Conservation (phyloP, 1,284 basidiomycete species). For the Rhodofomes roseus region DNA sequence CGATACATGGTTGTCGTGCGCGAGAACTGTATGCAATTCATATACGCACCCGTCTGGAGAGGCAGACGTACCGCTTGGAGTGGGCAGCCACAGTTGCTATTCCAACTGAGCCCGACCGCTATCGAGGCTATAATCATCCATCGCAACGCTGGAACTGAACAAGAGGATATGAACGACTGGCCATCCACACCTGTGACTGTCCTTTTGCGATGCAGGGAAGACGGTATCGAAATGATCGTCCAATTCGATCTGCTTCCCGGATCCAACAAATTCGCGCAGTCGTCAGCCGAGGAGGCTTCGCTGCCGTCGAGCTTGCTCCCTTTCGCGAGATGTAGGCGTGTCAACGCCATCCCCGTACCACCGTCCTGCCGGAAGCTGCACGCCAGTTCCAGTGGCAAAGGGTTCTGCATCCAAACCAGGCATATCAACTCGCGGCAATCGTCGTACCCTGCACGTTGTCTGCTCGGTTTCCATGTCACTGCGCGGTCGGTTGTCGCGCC, state of each 20-base stretch:
- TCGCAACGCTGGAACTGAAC: slow-evolving; percentile 11
- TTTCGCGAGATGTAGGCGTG: neutral
- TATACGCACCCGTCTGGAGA: slow-evolving; percentile 25
- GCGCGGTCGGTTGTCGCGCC: neutral
- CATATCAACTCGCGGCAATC: slow-evolving; percentile 26
- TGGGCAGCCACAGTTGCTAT: neutral
- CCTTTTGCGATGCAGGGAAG: slow-evolving; percentile 24
- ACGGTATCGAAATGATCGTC: slow-evolving; percentile 25
- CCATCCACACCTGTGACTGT: slow-evolving; percentile 29
- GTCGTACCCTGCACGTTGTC: slow-evolving; percentile 29
- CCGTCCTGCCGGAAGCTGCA: slow-evolving; percentile 30
- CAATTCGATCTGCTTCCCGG: slow-evolving; percentile 31
- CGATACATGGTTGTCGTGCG: slow-evolving; percentile 29
- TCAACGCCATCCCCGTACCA: slow-evolving; percentile 18
- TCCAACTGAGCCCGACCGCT: slow-evolving; percentile 18
- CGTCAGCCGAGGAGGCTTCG: neutral
- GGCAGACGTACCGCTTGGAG: slow-evolving; percentile 13
- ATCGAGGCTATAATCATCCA: slow-evolving; percentile 28
- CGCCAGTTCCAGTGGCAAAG: slow-evolving; percentile 31
- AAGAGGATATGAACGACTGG: slow-evolving; percentile 22
- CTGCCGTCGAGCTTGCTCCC: neutral
- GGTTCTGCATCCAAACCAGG: slow-evolving; percentile 34
- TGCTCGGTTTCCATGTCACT: slow-evolving; percentile 31
- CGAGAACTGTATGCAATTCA: slow-evolving; percentile 24
- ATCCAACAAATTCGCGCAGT: neutral